Conservation (phyloP, 2,329 filamentous ascomycete species). For the Xylaria multiplex region DNA sequence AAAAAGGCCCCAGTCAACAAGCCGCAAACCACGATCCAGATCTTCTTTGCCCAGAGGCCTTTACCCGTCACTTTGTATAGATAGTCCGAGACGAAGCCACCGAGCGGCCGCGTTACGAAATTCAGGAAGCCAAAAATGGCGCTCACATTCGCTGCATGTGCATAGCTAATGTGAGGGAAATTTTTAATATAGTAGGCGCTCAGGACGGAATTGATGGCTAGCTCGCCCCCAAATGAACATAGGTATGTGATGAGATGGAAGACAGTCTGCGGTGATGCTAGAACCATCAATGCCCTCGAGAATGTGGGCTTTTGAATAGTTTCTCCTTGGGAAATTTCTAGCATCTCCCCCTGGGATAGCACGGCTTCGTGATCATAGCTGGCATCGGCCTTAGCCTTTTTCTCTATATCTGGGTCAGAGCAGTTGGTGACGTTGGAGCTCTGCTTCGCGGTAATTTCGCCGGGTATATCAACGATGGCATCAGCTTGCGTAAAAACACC, state of each 20-base stretch:
- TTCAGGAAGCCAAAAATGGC: constrained; percentile 82
- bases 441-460: constrained; percentile 57
- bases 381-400: constrained; percentile 47
- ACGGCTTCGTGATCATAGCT: constrained; percentile 57
- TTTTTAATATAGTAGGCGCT: constrained; percentile 68
- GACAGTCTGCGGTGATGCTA: constrained; percentile 64
- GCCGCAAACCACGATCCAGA: constrained; percentile 72
- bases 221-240: constrained; percentile 71
- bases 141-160: constrained; percentile 69
- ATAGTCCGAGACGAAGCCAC: constrained; percentile 66
- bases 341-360: constrained; percentile 60
- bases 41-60: constrained; percentile 58
- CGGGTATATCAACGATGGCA: constrained; percentile 62
- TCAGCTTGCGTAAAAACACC: constrained; percentile 48
- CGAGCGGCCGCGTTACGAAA: constrained; percentile 72
- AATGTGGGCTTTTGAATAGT: constrained; percentile 66
- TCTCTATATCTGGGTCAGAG: constrained; percentile 54
- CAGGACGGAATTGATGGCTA: constrained; percentile 70
- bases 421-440: constrained; percentile 55
- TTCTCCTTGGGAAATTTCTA: constrained; percentile 65
- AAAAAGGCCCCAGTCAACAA: constrained; percentile 67
- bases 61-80: constrained; percentile 55
- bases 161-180: constrained; percentile 67
- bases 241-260: constrained; percentile 67
- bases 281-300: constrained; percentile 57